Base-by-base conservation (phyloP, 176 grass and related monocot species). In the Canna indica region DNA sequence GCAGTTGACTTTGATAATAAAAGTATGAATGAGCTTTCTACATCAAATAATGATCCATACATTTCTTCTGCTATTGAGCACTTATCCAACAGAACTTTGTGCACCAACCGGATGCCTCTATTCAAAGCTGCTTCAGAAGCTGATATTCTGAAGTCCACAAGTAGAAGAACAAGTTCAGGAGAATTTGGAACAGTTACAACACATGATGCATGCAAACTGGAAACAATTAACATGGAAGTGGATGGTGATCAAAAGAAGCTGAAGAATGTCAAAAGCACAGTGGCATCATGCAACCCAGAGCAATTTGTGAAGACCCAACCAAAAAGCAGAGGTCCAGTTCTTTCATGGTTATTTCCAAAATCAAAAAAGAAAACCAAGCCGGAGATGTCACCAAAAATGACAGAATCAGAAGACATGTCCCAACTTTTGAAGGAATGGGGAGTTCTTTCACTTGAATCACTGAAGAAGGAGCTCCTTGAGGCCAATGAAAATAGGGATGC, bases 291-390 rank as follows among this genome's bases (percentile, higher is more conserved):
- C 22, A 85, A 81, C 22, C 45, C 73, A 50, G 81, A 87, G 12
- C 85, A 80, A 30, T 77, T 82, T 18, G 29, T 50, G 16, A 70
- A 76, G 27, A 76, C 74, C 33, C 71, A 59, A 33, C 56, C 80
- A 70, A 93, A 81, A 63, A 80, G 80, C 60, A 88, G 87, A 57
- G 87, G 85, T 7, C 45, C 81, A 34, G 79, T 93, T 27, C 80
- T 99, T 32, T 99, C 94, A 41, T 93, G 94, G 89, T 71, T 99
- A 70, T 86, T 99, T 64, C 86, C 90, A 33, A 99, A 84, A 76
- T 86, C 94, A 12, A 99, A 75, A 75, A 93, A 88, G 84, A 99
- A 84, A 73, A 32, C 76, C 0, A 92, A 87, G 72, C 77, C 86
- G 26, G 68, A 32, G 28, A 85, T 79, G 64, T 99, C 86, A 11